phyloP scores from a whole-genome alignment of 768 basidiomycete species.

The Leccinum longicurvipes region DNA sequence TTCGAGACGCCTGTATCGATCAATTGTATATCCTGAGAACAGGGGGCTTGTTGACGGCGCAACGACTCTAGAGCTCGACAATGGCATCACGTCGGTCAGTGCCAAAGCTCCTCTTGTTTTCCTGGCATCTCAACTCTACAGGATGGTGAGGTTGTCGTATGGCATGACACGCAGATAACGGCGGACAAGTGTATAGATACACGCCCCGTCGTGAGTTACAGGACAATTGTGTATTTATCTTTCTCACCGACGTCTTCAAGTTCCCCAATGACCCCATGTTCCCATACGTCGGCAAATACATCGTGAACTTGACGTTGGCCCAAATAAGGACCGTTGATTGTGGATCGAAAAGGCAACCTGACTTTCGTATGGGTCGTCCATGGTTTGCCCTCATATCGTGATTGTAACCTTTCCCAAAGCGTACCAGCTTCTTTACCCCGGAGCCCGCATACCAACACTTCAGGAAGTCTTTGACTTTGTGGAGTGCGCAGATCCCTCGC shows the following conservation, averaged over 20 bases:
- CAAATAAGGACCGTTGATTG: constrained; percentile 82
- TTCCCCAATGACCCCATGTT: constrained; percentile 55
- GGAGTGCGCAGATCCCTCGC: constrained; percentile 64
- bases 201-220: constrained; percentile 48
- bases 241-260: constrained; percentile 32
- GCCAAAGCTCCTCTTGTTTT: not conserved
- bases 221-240: not conserved
- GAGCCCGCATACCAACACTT: constrained; percentile 69
- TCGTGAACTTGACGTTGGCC: constrained; percentile 74
- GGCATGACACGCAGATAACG: constrained; percentile 72
- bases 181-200: constrained; percentile 70
- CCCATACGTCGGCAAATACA: constrained; percentile 74
- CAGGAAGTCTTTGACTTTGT: constrained; percentile 75
- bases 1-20: constrained; percentile 8
- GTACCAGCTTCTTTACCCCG: constrained; percentile 61
- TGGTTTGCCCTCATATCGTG: not conserved
- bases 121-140: constrained; percentile 25
- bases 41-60: constrained; percentile 77
- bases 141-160: constrained; percentile 77
- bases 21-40: constrained; percentile 6
- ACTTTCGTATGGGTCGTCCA: constrained; percentile 49
- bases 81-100: constrained; percentile 66
- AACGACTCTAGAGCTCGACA: constrained; percentile 75
- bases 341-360: constrained; percentile 58
- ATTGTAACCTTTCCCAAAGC: constrained; percentile 36